Evolutionary conservation across 139 green algal genomes (phyloP).

Genomic region (Nannochloris sp.): DNA sequence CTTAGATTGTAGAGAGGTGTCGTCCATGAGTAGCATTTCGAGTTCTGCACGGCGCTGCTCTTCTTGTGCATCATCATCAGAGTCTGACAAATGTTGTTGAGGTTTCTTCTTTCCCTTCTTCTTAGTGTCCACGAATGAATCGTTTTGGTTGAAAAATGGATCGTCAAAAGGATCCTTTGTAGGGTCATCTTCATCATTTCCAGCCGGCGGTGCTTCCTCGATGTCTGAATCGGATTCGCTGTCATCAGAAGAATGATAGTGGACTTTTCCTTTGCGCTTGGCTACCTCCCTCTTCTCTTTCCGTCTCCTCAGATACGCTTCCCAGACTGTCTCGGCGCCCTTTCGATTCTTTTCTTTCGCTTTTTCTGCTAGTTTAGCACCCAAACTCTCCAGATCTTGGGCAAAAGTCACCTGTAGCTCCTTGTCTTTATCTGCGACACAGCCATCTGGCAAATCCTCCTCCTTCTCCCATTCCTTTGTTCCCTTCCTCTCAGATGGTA

Average conservation of each 20-base stretch:
- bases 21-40: conserved; percentile 91
- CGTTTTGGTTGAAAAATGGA: conserved; percentile 62
- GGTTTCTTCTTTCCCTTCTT: conserved; percentile 11
- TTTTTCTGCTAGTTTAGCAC: conserved; percentile 55
- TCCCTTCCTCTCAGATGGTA: conserved; percentile 18
- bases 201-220: conserved; percentile 10
- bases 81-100: neutral
- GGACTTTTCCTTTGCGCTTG: conserved; percentile 31
- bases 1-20: conserved; percentile 39
- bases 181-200: conserved; percentile 21
- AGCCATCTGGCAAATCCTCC: neutral
- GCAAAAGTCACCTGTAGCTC: conserved; percentile 68
- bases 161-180: conserved; percentile 69
- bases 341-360: conserved; percentile 36
- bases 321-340: conserved; percentile 72
- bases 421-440: conserved; percentile 17
- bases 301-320: conserved; percentile 54
- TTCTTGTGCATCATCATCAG: conserved; percentile 18
- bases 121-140: neutral
- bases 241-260: conserved; percentile 19
- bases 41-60: conserved; percentile 59
- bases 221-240: conserved; percentile 26
- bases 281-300: conserved; percentile 55
- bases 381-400: conserved; percentile 67
- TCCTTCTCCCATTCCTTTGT: conserved; percentile 47